These are phyloP conservation scores for Neonothopanus nambi DNA, from an alignment of 1,284 basidiomycete genomes.

Conservation along the genomic window DNA sequence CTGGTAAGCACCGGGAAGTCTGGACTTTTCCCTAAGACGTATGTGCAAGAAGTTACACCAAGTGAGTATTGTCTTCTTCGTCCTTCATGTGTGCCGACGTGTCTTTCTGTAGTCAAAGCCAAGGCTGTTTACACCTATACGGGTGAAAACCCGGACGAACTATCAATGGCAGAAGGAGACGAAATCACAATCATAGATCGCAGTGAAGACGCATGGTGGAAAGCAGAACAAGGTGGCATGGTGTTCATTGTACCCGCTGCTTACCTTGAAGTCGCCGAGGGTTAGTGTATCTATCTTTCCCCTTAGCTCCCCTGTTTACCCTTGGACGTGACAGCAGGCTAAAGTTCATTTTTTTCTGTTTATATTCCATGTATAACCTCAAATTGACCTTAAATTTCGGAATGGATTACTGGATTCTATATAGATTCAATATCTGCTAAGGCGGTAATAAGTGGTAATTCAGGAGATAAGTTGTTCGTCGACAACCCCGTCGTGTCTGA, in stretches of 20 bases:
- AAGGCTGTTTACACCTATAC: constrained; percentile 81
- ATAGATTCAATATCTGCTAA: too few relatives aligned
- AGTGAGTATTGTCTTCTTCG: constrained; percentile 47
- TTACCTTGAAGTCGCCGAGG: constrained; percentile 82
- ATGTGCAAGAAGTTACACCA: constrained; percentile 71
- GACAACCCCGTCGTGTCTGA: too few relatives aligned
- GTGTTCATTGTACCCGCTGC: constrained; percentile 89
- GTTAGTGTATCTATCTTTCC: constrained; percentile 68
- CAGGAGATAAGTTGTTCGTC: too few relatives aligned
- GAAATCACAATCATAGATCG: constrained; percentile 76
- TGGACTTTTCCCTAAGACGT: constrained; percentile 92
- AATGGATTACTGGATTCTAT: too few relatives aligned
- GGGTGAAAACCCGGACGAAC: constrained; percentile 72
- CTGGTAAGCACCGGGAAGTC: constrained; percentile 64
- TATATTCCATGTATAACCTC: constrained; percentile 24
- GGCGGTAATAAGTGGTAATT: too few relatives aligned
- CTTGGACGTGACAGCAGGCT: constrained; percentile 61
- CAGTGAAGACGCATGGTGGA: constrained; percentile 90
- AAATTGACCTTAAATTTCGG: constrained; percentile 14
- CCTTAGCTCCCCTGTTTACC: constrained; percentile 60
- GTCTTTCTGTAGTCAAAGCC: constrained; percentile 54
- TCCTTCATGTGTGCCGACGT: constrained; percentile 11
- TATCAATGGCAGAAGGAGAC: constrained; percentile 82
- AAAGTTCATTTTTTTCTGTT: constrained; percentile 58
- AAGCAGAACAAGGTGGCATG: constrained; percentile 80